Conservation (phyloP, 1,284 basidiomycete genomes). For the Papiliotrema terrestris region DNA sequence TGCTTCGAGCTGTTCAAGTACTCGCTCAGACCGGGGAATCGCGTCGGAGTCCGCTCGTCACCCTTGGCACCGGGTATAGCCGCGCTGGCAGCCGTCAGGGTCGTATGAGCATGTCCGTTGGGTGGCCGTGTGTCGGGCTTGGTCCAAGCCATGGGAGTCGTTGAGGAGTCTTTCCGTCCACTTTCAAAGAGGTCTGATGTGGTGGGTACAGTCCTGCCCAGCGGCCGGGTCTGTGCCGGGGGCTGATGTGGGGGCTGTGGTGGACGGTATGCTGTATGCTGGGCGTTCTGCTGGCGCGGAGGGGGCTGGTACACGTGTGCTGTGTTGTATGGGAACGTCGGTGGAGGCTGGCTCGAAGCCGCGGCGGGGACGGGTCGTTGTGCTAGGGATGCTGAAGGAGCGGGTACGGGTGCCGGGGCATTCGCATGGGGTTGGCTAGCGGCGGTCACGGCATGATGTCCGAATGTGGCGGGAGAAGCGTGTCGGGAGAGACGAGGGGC, state of each 20-base stretch:
- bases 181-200: conserved; percentile 24
- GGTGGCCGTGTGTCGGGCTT: not conserved
- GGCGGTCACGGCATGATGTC: not conserved
- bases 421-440: conserved; percentile 10
- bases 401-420: not conserved
- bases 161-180: conserved; percentile 1
- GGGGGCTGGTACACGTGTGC: not conserved
- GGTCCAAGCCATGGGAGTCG: not conserved
- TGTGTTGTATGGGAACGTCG: conserved; percentile 3
- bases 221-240: conserved; percentile 4
- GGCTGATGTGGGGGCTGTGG: conserved; percentile 1
- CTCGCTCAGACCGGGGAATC: conserved; percentile 30
- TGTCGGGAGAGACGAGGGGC: conserved; percentile 21
- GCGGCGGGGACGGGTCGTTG: not conserved
- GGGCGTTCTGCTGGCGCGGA: conserved; percentile 2
- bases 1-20: conserved; percentile 22
- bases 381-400: not conserved
- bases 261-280: not conserved
- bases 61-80: not conserved
- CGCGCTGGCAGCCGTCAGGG: not conserved
- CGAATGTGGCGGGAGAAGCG: conserved; percentile 30
- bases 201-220: conserved; percentile 30
- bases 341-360: not conserved
- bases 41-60: not conserved
- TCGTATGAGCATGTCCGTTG: not conserved